Evolutionary conservation across 257 asterid genomes (phyloP).

Genomic region (Lithospermum erythrorhizon): DNA sequence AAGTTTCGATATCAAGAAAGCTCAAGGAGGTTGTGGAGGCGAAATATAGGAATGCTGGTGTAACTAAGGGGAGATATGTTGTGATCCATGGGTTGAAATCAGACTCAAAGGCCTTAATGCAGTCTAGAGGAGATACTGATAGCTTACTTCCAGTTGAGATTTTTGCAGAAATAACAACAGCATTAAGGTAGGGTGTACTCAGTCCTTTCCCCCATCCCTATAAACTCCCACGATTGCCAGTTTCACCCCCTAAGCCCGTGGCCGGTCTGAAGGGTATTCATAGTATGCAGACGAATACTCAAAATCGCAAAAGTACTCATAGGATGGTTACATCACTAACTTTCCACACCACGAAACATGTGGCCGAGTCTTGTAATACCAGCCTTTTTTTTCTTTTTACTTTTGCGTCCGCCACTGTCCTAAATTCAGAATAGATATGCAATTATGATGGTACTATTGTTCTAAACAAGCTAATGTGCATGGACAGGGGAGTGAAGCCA

Average conservation of each 20-base stretch:
- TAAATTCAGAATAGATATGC: too few relatives aligned
- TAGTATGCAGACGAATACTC: too few relatives aligned
- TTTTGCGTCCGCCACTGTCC: too few relatives aligned
- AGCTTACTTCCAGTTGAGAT: conserved; percentile 82
- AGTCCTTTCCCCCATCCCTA: background rate
- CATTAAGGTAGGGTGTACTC: conserved; percentile 36
- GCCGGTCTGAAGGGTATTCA: too few relatives aligned
- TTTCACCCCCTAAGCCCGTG: background rate
- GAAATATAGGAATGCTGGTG: conserved; percentile 60
- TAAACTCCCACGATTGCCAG: background rate
- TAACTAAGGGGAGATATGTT: conserved; percentile 53
- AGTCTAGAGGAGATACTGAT: conserved; percentile 71
- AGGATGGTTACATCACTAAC: too few relatives aligned
- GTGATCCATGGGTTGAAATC: conserved; percentile 82
- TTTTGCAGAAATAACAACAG: conserved; percentile 64
- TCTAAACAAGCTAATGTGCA: conserved; percentile 3
- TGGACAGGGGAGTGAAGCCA: conserved; percentile 57
- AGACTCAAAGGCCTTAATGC: conserved; percentile 92
- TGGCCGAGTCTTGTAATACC: too few relatives aligned
- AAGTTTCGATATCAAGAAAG: conserved; percentile 63
- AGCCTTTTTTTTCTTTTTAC: too few relatives aligned
- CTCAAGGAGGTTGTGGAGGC: conserved; percentile 65
- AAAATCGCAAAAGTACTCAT: too few relatives aligned
- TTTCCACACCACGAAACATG: too few relatives aligned
- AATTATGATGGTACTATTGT: too few relatives aligned